Evolutionary conservation across 2,329 filamentous ascomycete species (phyloP), one percentile per base, ranked within the genome.

Genomic region (Rhinocladiella similis): DNA sequence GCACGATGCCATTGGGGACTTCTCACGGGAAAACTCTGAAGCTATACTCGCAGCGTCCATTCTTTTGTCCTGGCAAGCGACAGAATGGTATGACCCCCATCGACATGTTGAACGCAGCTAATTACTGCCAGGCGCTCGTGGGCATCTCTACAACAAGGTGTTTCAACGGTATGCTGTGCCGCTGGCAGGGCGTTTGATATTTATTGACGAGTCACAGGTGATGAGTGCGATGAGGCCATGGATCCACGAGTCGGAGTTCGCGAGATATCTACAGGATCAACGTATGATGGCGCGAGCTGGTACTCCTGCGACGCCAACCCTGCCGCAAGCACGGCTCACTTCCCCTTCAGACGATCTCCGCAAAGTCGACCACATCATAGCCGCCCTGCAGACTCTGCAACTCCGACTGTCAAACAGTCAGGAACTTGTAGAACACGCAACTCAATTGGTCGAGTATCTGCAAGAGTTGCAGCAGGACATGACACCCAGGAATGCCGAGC

Each of bases 61-160:
- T 43, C 83, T 97, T 47, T 82, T 99, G 48, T 95, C 92, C 36
- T 97, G 94, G 92, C 93, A 97, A 77, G 90, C 91, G 54, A 94
- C 88, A 58, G 93, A 97, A 77, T 97, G 92, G 93, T 95, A 82
- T 80, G 87, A 77, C 68, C 39, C 65, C 65, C 54, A 64, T 61
- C 65, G 5, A 20, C 9, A 27, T 16, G 25, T 39, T 38, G 20
- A 9, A 39, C 38, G 12, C 45, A 53, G 67, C 75, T 79, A 68
- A 79, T 63, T 20, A 14, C 42, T 13, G 60, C 65, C 70, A 96
- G 91, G 89, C 87, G 88, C 72, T 89, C 87, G 74, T 97, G 93
- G 93, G 91, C 88, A 61, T 92, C 92, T 64, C 79, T 97, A 58
- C 94, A 96, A 80, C 89, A 93, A 68, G 93, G 92, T 57, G 92